Evolutionary conservation across 2,329 filamentous ascomycete genomes (phyloP).

Genomic region (Triangularia setosa): DNA sequence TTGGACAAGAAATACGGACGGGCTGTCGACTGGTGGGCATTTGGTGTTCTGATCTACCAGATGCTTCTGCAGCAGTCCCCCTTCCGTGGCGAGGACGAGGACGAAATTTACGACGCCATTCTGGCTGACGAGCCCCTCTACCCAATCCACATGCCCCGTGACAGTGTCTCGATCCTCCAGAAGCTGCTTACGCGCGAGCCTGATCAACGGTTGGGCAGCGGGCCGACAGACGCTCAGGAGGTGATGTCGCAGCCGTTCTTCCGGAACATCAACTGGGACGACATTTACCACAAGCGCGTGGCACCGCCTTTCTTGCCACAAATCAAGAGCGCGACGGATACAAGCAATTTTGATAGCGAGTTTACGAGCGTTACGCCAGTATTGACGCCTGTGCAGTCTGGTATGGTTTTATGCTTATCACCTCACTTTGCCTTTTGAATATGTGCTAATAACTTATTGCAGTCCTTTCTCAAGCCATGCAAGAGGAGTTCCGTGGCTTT

Average conservation of each 20-base stretch:
- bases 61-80: conserved; percentile 99
- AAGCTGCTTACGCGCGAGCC: conserved; percentile 95
- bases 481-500: conserved; percentile 98
- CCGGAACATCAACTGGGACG: conserved; percentile 96
- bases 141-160: conserved; percentile 96
- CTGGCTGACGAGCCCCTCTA: conserved; percentile 95
- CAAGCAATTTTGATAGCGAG: conserved; percentile 98
- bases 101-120: conserved; percentile 99
- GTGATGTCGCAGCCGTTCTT: conserved; percentile 99
- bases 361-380: conserved; percentile 98
- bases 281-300: conserved; percentile 93
- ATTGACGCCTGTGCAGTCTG: conserved; percentile 92
- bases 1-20: conserved; percentile 98
- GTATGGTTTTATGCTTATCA: conserved; percentile 53
- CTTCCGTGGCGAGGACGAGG: conserved; percentile 97
- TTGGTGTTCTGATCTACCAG: conserved; percentile 97
- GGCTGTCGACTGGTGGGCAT: conserved; percentile 99
- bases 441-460: neutral
- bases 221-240: conserved; percentile 95
- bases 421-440: neutral
- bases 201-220: conserved; percentile 85
- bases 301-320: conserved; percentile 83
- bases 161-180: conserved; percentile 95
- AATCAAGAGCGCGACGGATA: conserved; percentile 91
- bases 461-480: conserved; percentile 98